Evolutionary conservation across 352 stramenopile genomes (phyloP).

Genomic region (Plasmopara viticola): DNA sequence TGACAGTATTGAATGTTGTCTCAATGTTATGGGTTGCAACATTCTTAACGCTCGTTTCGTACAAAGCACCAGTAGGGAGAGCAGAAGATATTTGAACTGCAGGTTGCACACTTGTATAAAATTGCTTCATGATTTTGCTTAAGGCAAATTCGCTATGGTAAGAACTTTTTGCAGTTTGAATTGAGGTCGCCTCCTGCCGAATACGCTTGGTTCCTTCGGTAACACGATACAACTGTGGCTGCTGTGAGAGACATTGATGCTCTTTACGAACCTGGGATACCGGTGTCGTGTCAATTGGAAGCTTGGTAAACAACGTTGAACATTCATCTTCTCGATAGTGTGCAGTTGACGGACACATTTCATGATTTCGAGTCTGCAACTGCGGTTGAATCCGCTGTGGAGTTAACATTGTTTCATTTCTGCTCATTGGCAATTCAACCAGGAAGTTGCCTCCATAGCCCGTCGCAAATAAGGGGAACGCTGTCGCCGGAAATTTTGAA

Average conservation of each 20-base stretch:
- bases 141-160: slow-evolving; percentile 12
- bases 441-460: slow-evolving; percentile 3
- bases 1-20: not conserved
- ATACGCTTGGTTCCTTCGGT: slow-evolving; percentile 1
- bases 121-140: slow-evolving; percentile 11
- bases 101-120: slow-evolving; percentile 1
- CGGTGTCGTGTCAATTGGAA: slow-evolving; percentile 3
- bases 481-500: not conserved
- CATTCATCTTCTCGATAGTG: slow-evolving; percentile 9
- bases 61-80: slow-evolving; percentile 1
- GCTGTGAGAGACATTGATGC: slow-evolving; percentile 7
- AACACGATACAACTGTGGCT: slow-evolving; percentile 11
- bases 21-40: slow-evolving; percentile 1
- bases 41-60: slow-evolving; percentile 1
- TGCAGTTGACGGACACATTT: not conserved
- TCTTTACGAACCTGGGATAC: slow-evolving; percentile 4
- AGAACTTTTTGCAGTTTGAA: slow-evolving; percentile 1
- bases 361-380: slow-evolving; percentile 9
- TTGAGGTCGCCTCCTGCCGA: not conserved
- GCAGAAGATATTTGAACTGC: not conserved
- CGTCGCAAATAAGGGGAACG: slow-evolving; percentile 2
- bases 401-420: slow-evolving; percentile 10
- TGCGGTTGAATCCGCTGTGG: slow-evolving; percentile 11
- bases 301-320: slow-evolving; percentile 3
- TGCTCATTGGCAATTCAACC: not conserved